These are phyloP conservation scores for Davidsoniella eucalypti DNA, from an alignment of 2,329 filamentous ascomycete genomes.

Conservation along the genomic window DNA sequence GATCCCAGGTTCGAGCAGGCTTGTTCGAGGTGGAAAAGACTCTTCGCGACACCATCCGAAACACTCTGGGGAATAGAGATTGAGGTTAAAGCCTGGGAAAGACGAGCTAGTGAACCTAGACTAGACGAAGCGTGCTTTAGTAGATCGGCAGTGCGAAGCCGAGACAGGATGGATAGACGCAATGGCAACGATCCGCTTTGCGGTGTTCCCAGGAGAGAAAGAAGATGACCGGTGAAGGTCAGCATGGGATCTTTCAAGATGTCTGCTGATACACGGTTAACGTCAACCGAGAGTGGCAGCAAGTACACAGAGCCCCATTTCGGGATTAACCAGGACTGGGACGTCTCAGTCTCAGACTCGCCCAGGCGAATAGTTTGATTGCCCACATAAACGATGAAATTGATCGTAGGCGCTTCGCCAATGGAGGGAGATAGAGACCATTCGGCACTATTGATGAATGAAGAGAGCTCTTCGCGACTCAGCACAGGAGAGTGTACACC, in stretches of 20 bases:
- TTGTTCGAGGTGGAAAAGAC: slow-evolving; percentile 58
- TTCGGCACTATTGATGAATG: slow-evolving; percentile 94
- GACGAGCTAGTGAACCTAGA: slow-evolving; percentile 75
- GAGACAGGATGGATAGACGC: slow-evolving; percentile 65
- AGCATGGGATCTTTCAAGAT: slow-evolving; percentile 66
- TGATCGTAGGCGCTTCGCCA: slow-evolving; percentile 80
- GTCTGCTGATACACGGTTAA: slow-evolving; percentile 40
- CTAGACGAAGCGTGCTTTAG: slow-evolving; percentile 83
- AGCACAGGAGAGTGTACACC: slow-evolving; percentile 49
- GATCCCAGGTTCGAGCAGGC: slow-evolving; percentile 57
- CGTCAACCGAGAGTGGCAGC: slow-evolving; percentile 29
- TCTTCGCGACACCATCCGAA: slow-evolving; percentile 66
- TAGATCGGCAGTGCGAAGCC: slow-evolving; percentile 73
- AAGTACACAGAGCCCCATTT: slow-evolving; percentile 73
- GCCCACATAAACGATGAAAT: slow-evolving; percentile 85
- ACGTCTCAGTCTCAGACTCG: slow-evolving; percentile 22
- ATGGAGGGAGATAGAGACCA: slow-evolving; percentile 95
- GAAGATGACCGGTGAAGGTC: slow-evolving; percentile 78
- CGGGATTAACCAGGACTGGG: slow-evolving; percentile 72
- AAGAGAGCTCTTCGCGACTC: slow-evolving; percentile 72
- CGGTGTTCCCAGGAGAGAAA: slow-evolving; percentile 75
- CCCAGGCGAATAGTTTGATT: slow-evolving; percentile 49
- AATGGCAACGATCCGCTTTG: slow-evolving; percentile 70
- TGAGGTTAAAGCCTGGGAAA: slow-evolving; percentile 67
- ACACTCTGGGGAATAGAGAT: slow-evolving; percentile 85